These are phyloP conservation scores for Sonneratia alba DNA, from an alignment of 345 rosid species.

Conservation along the genomic window DNA sequence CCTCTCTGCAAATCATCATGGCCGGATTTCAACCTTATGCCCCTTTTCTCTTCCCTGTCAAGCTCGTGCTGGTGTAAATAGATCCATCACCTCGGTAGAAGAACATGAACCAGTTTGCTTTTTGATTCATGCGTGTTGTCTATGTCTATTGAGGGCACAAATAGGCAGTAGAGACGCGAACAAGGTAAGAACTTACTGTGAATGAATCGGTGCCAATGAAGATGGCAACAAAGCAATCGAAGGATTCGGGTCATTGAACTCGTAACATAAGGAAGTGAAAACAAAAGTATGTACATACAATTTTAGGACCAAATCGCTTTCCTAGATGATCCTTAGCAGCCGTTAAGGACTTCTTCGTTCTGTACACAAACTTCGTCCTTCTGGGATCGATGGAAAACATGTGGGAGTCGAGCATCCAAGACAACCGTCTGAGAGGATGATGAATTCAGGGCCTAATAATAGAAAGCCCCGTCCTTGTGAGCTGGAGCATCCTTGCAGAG, in stretches of 20 bases:
- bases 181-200: background rate
- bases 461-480: conserved; percentile 56
- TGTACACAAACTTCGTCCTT: background rate
- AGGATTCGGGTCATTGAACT: background rate
- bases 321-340: conserved; percentile 1
- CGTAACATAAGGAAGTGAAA: background rate
- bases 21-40: no score
- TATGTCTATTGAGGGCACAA: no score
- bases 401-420: background rate
- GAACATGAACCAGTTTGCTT: no score
- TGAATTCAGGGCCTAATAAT: conserved; percentile 25
- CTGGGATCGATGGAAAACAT: background rate
- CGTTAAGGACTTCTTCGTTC: background rate
- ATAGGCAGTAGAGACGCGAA: no score
- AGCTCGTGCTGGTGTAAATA: no score
- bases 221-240: background rate
- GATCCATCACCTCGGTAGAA: no score
- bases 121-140: no score
- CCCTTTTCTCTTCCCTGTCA: no score
- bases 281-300: background rate
- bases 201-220: background rate
- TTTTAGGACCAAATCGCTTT: background rate
- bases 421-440: conserved; percentile 1
- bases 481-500: conserved; percentile 80
- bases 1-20: background rate